Percentiles rank a stretch among this genome's conserved stretches.
phyloP scores from a whole-genome alignment of 2,329 filamentous ascomycete genomes.

The Clonostachys sp. region DNA sequence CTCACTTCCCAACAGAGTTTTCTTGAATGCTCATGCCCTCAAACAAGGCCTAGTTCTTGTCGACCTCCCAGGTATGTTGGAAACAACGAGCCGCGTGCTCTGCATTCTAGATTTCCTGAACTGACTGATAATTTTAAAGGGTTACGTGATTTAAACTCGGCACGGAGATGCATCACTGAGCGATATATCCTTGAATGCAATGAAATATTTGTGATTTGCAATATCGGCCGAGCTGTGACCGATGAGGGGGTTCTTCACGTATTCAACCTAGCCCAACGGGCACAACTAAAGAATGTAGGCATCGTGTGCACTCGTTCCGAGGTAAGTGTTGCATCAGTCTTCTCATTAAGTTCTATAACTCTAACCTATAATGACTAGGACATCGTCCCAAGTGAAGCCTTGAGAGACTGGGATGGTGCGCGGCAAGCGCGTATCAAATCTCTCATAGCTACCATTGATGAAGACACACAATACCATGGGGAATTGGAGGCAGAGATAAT shows the following conservation, averaged over 20 bases:
- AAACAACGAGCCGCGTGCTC: too few species aligned
- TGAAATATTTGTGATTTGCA: constrained; percentile 39
- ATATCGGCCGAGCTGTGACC: constrained; percentile 32
- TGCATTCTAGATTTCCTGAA: background rate
- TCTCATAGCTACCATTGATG: constrained; percentile 7
- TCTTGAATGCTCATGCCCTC: constrained; percentile 35
- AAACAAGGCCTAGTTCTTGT: constrained; percentile 41
- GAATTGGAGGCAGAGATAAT: background rate
- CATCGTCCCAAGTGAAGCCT: constrained; percentile 22
- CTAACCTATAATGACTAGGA: constrained; percentile 12
- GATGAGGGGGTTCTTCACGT: constrained; percentile 32
- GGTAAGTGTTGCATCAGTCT: constrained; percentile 13
- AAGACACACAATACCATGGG: background rate
- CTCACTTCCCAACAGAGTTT: constrained; percentile 24
- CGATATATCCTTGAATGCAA: constrained; percentile 36
- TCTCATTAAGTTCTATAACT: background rate
- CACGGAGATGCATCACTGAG: constrained; percentile 35
- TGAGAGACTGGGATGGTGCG: constrained; percentile 19
- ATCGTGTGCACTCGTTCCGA: constrained; percentile 38
- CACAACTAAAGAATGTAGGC: constrained; percentile 29
- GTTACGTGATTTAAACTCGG: constrained; percentile 39
- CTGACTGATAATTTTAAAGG: constrained; percentile 17
- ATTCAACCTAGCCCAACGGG: constrained; percentile 30
- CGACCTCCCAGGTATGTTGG: constrained; percentile 37
- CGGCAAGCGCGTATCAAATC: constrained; percentile 8